Percentiles rank a stretch among this genome's conserved stretches.
Evolutionary conservation across 306 rosid genomes (phyloP).

Genomic region (Trifolium subterraneum): DNA sequence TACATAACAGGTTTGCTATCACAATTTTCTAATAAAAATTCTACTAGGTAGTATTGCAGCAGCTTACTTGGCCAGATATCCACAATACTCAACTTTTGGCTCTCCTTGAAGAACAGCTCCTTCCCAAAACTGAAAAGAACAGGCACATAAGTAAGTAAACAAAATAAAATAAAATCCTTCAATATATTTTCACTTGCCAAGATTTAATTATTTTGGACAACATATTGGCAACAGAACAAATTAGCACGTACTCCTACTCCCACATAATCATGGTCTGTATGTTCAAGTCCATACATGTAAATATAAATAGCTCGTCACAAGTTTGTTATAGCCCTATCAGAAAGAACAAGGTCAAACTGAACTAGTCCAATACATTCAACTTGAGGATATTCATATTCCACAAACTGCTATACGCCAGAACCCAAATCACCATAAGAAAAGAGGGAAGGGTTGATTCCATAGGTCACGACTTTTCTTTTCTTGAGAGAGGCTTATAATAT

Average conservation of each 20-base stretch:
- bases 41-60: slow-evolving; percentile 4
- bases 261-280: neutral
- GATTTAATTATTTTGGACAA: slow-evolving; percentile 13
- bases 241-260: neutral
- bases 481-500: neutral
- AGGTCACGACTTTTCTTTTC: neutral
- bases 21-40: slow-evolving; percentile 11
- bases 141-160: slow-evolving; percentile 15
- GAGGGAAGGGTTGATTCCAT: neutral
- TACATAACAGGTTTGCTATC: slow-evolving; percentile 9
- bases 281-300: no score
- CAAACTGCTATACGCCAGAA: neutral
- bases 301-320: no score
- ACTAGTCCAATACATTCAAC: no score
- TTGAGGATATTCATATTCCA: neutral
- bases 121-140: slow-evolving; percentile 1
- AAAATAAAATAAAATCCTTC: neutral
- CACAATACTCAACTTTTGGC: neutral
- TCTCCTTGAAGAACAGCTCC: slow-evolving; percentile 23
- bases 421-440: neutral
- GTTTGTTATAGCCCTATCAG: no score
- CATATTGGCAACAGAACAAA: slow-evolving; percentile 2
- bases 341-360: no score
- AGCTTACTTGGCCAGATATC: slow-evolving; percentile 29
- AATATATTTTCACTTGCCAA: slow-evolving; percentile 5